Percentiles rank a stretch among this genome's conserved stretches.
Evolutionary conservation across 1,284 basidiomycete genomes (phyloP).

Genomic region (Microbotryum intermedium): DNA sequence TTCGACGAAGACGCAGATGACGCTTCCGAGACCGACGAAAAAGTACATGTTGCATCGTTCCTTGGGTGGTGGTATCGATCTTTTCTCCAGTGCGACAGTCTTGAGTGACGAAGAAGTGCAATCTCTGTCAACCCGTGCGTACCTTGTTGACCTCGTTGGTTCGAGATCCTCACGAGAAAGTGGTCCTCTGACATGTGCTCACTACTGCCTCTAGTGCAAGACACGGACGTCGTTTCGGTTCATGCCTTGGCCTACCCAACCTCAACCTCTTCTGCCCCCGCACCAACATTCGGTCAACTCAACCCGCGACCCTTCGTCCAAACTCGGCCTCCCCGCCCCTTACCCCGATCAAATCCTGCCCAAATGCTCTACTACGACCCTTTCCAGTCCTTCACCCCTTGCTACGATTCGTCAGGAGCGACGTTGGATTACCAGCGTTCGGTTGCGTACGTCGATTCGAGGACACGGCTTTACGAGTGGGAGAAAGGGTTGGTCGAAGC

Average conservation of each 20-base stretch:
- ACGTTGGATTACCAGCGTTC: constrained; percentile 15
- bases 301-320: neutral
- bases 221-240: constrained; percentile 29
- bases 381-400: constrained; percentile 26
- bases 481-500: neutral
- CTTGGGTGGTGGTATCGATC: constrained; percentile 20
- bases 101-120: constrained; percentile 16
- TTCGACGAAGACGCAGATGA: no score
- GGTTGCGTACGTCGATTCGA: neutral
- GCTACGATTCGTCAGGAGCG: constrained; percentile 27
- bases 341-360: neutral
- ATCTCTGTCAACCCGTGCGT: constrained; percentile 1
- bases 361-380: constrained; percentile 26
- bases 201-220: constrained; percentile 11
- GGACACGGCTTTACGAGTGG: neutral
- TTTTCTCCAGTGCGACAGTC: constrained; percentile 27
- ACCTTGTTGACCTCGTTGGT: neutral
- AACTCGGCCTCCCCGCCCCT: neutral
- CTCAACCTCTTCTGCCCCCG: neutral
- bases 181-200: neutral
- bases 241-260: neutral
- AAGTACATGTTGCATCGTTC: constrained; percentile 31
- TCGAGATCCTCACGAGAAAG: neutral
- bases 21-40: neutral
- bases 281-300: neutral